Conservation (phyloP, 345 rosid genomes). For the Lepidium didymum region DNA sequence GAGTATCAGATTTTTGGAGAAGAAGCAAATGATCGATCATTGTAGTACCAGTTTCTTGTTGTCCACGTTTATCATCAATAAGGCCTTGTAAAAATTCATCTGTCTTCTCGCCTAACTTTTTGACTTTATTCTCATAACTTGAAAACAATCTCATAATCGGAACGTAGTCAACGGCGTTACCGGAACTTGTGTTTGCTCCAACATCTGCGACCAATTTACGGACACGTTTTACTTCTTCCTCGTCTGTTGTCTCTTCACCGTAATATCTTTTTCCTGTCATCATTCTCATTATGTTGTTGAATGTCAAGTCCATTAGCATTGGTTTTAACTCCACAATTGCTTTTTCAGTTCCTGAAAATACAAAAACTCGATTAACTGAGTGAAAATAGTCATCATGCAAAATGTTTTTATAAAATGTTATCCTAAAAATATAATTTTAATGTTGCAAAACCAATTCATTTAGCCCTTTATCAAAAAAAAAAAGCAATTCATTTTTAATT, state of each 20-base stretch:
- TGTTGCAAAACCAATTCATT: background rate
- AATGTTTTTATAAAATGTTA: background rate
- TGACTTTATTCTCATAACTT: constrained; percentile 27
- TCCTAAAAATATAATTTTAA: background rate
- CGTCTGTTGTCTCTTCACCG: constrained; percentile 22
- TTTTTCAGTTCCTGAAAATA: background rate
- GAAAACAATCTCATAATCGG: constrained; percentile 30
- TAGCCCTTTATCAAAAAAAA: too few species aligned
- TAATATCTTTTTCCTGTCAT: constrained; percentile 33
- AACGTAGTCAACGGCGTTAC: constrained; percentile 28
- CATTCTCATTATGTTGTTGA: constrained; percentile 40
- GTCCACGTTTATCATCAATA: constrained; percentile 39
- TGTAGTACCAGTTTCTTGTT: constrained; percentile 27
- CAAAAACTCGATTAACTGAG: too few species aligned
- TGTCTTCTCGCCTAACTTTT: constrained; percentile 9
- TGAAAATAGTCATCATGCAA: background rate
- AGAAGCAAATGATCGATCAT: constrained; percentile 57
- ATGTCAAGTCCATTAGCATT: constrained; percentile 28
- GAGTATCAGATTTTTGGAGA: constrained; percentile 42
- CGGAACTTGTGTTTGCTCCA: constrained; percentile 9
- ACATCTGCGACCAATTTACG: constrained; percentile 22
- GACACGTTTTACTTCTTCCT: constrained; percentile 28
- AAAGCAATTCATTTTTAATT: too few species aligned
- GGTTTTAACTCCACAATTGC: constrained; percentile 27
- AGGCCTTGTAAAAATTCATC: constrained; percentile 34